Conservation (phyloP, 2,329 filamentous ascomycete genomes). For the Cladosporium sp. region DNA sequence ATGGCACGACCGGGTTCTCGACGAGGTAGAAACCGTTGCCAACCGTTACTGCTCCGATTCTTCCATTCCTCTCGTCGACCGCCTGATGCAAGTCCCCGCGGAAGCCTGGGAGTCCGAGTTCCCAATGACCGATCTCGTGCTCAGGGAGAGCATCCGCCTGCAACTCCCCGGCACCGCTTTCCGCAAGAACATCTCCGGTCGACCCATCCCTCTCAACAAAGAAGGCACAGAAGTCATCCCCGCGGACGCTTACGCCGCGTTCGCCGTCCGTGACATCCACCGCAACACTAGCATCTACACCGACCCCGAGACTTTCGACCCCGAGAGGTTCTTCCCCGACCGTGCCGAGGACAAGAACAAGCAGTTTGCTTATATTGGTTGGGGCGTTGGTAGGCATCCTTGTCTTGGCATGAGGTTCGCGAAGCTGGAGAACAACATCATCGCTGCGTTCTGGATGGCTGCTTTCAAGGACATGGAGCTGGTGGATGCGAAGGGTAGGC, state of each 20-base stretch:
- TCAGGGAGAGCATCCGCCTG: constrained; percentile 58
- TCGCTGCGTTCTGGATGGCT: constrained; percentile 53
- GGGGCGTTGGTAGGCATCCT: constrained; percentile 46
- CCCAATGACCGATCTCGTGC: constrained; percentile 53
- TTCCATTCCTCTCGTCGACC: constrained; percentile 39
- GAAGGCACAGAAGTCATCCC: constrained; percentile 54
- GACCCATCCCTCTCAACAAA: constrained; percentile 48
- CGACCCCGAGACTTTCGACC: constrained; percentile 55
- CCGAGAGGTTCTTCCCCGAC: constrained; percentile 50
- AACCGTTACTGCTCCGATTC: constrained; percentile 44
- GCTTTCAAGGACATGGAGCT: constrained; percentile 54
- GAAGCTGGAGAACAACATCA: constrained; percentile 56
- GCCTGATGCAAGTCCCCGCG: constrained; percentile 49
- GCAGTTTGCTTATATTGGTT: constrained; percentile 40
- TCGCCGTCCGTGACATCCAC: constrained; percentile 53
- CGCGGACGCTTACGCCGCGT: constrained; percentile 49
- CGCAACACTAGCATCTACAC: constrained; percentile 53
- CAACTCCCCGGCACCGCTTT: constrained; percentile 53
- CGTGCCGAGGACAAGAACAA: constrained; percentile 52
- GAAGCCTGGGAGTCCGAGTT: constrained; percentile 61
- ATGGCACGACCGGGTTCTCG: constrained; percentile 49
- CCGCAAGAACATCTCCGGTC: constrained; percentile 54
- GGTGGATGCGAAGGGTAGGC: constrained; percentile 44
- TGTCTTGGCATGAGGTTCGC: constrained; percentile 52
- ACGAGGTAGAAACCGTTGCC: constrained; percentile 52